A percentile compares a stretch with the other conserved stretches of the same genome.
phyloP scores from a whole-genome alignment of 23 red algal species.

The Gracilaria domingensis region DNA sequence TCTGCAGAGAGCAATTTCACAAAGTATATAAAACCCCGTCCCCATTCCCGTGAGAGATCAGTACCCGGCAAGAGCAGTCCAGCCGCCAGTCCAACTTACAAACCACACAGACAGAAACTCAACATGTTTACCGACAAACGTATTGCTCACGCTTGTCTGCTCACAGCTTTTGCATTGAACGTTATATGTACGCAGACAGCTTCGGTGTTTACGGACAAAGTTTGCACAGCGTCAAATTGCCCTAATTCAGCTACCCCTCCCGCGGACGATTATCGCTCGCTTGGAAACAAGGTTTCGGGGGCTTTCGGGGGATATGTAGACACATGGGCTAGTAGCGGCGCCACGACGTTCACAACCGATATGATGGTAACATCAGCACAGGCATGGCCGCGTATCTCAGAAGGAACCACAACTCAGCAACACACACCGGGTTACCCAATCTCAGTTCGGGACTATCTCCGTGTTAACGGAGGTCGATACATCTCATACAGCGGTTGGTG shows the following conservation, averaged over 20 bases:
- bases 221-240: neutral
- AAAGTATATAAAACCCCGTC: too few relatives aligned
- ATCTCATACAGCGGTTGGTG: neutral
- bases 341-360: neutral
- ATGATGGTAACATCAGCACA: neutral
- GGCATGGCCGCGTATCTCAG: neutral
- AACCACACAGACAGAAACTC: too few relatives aligned
- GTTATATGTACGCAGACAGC: neutral
- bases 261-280: neutral
- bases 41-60: too few relatives aligned
- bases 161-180: neutral
- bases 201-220: neutral
- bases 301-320: neutral
- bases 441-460: neutral
- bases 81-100: too few relatives aligned
- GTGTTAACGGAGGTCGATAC: neutral
- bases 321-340: neutral
- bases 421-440: neutral
- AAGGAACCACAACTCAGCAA: neutral
- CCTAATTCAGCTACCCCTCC: neutral
- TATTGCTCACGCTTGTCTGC: neutral
- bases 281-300: neutral
- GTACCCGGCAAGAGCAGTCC: too few relatives aligned
- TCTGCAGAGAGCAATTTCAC: too few relatives aligned
- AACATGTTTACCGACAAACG: neutral